phyloP scores from a whole-genome alignment of 1,284 basidiomycete species.

The Rhodotorula sp. region DNA sequence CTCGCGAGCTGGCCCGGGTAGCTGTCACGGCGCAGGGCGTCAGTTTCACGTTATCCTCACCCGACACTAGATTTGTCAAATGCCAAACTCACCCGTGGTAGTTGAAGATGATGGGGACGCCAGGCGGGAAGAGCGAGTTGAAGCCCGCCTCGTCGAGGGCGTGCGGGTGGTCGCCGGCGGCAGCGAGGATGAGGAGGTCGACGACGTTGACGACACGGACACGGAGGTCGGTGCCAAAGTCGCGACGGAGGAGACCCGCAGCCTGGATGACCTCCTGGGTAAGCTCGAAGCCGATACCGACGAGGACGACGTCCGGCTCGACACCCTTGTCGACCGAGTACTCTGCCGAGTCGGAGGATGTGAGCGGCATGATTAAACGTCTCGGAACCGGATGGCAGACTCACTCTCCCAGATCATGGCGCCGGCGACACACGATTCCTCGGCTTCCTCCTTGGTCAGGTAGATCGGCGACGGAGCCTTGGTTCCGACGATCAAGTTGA shows the following conservation, averaged over 20 bases:
- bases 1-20: conserved; percentile 39
- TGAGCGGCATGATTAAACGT: not conserved
- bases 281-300: conserved; percentile 47
- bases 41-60: not conserved
- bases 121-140: conserved; percentile 46
- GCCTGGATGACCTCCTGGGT: conserved; percentile 54
- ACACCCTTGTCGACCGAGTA: conserved; percentile 54
- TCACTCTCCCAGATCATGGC: conserved; percentile 51
- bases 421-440: conserved; percentile 48
- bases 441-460: conserved; percentile 51
- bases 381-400: not conserved
- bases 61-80: not conserved
- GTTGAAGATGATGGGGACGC: conserved; percentile 59
- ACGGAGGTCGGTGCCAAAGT: conserved; percentile 46
- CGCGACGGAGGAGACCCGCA: conserved; percentile 43
- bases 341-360: conserved; percentile 7
- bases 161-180: conserved; percentile 71
- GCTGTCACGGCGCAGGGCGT: not conserved
- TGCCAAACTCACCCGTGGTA: conserved; percentile 63
- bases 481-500: conserved; percentile 80
- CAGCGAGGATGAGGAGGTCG: conserved; percentile 71
- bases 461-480: conserved; percentile 54
- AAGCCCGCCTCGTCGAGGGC: conserved; percentile 63
- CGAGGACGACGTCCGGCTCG: conserved; percentile 56
- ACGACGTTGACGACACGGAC: conserved; percentile 48